Conservation (phyloP, 192 early-diverging fungal genomes). For the Dissophora globulifera region DNA sequence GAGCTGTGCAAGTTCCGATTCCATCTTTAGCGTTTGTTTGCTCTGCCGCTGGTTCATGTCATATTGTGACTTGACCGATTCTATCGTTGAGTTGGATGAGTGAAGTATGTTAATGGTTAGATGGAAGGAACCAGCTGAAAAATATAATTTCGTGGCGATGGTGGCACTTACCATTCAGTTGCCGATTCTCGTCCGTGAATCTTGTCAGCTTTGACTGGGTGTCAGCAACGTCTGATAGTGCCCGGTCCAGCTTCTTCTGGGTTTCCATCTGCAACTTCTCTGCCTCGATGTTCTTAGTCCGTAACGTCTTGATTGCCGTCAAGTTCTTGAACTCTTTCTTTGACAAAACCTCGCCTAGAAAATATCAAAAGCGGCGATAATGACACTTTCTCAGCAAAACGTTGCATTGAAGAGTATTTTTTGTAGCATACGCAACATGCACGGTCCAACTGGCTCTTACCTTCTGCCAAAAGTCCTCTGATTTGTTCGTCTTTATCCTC, state of each 20-base stretch:
- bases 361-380: constrained; percentile 11
- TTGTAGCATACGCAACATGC: too few relatives aligned
- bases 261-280: constrained; percentile 64
- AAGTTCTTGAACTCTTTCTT: constrained; percentile 78
- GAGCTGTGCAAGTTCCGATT: constrained; percentile 17
- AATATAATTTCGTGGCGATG: background rate
- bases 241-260: constrained; percentile 65
- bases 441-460: constrained; percentile 26
- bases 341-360: constrained; percentile 79
- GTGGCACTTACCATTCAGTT: constrained; percentile 39
- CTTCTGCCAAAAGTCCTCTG: constrained; percentile 58
- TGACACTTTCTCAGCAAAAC: too few relatives aligned
- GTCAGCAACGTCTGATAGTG: constrained; percentile 57
- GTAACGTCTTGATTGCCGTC: constrained; percentile 78
- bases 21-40: constrained; percentile 31
- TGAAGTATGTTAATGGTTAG: too few relatives aligned
- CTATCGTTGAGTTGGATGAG: background rate
- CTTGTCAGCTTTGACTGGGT: constrained; percentile 54
- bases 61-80: constrained; percentile 10
- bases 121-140: too few relatives aligned
- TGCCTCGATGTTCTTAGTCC: constrained; percentile 67
- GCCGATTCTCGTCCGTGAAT: constrained; percentile 54
- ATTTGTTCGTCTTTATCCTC: constrained; percentile 61
- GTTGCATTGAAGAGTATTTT: too few relatives aligned
- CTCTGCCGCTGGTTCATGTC: constrained; percentile 40